A percentile compares a stretch with the other conserved stretches of the same genome.
phyloP scores from a whole-genome alignment of 2,329 filamentous ascomycete species.

The Corniculantispora saksenae region DNA sequence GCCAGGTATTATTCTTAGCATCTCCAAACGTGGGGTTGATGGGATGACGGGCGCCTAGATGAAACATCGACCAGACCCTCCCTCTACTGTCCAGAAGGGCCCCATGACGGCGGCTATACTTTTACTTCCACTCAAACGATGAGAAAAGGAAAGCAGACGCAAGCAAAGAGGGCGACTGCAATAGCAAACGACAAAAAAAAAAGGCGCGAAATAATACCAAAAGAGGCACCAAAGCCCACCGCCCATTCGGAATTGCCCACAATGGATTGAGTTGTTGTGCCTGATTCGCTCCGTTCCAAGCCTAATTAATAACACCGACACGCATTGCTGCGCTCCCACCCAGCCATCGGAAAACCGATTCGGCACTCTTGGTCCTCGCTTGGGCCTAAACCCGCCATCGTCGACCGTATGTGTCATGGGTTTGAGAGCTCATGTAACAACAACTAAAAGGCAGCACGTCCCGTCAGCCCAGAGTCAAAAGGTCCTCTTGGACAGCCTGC shows the following conservation, averaged over 20 bases:
- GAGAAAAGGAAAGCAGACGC: background rate
- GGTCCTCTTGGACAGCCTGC: background rate
- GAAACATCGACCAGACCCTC: conserved; percentile 11
- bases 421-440: conserved; percentile 7
- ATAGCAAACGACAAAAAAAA: background rate
- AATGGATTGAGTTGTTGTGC: background rate
- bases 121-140: background rate
- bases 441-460: background rate
- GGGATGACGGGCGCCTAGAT: conserved; percentile 15
- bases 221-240: conserved; percentile 12
- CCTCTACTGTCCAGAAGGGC: conserved; percentile 4
- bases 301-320: conserved; percentile 7
- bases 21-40: conserved; percentile 11
- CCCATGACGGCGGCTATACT: conserved; percentile 13
- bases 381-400: background rate
- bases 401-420: background rate
- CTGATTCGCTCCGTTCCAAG: conserved; percentile 6
- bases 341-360: background rate
- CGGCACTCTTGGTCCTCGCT: background rate
- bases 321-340: background rate
- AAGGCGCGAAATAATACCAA: background rate
- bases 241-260: conserved; percentile 12
- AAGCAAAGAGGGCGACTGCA: background rate
- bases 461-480: conserved; percentile 1
- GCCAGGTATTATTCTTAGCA: conserved; percentile 1